Evolutionary conservation across 768 basidiomycete species (phyloP), one percentile per base, ranked within the genome.

Genomic region (Russula sp.): DNA sequence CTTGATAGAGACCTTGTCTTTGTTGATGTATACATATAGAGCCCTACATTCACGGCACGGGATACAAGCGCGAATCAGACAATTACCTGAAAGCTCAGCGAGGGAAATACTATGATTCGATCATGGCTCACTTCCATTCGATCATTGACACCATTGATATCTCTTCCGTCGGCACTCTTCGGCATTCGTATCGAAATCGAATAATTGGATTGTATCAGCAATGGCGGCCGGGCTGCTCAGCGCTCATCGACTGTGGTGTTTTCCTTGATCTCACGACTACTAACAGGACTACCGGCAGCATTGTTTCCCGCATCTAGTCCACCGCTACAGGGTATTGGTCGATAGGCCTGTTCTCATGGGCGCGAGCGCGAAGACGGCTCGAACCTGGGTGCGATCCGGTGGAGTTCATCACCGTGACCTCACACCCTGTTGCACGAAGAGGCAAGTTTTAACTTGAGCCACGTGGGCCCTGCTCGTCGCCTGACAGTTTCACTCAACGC

Each of bases 311-410:
- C 25, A 29, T 29, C 25, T 29, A 29, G 25, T 29, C 25, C 25
- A 1, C 25, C 3, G 25, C 25, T 29, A 1, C 25, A 29, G 1
- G 25, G 25, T 29, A 29, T 29, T 3, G 25, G 3, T 29, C 25
- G 25, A 29, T 3, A 29, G 25, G 25, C 3, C 25, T 29, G 25
- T 29, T 3, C 25, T 29, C 25, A 29, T 29, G 25, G 25, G 25
- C 25, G 25, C 25, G 25, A 29, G 25, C 25, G 25, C 36, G 36
- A 38, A 38, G 36, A 10, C 1, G 60, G 60, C 55, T 89, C 86
- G 67, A 90, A 93, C 0, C 93, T 93, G 0, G 93, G 93, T 0
- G 92, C 93, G 48, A 95, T 85, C 59, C 79, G 77, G 18, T 83
- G 78, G 61, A 94, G 76, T 4, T 85, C 86, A 22, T 89, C 89